A percentile compares a stretch with the other conserved stretches of the same genome.
These are phyloP conservation scores for Pezicula radicicola DNA, from an alignment of 2,329 filamentous ascomycete species.

Conservation along the genomic window DNA sequence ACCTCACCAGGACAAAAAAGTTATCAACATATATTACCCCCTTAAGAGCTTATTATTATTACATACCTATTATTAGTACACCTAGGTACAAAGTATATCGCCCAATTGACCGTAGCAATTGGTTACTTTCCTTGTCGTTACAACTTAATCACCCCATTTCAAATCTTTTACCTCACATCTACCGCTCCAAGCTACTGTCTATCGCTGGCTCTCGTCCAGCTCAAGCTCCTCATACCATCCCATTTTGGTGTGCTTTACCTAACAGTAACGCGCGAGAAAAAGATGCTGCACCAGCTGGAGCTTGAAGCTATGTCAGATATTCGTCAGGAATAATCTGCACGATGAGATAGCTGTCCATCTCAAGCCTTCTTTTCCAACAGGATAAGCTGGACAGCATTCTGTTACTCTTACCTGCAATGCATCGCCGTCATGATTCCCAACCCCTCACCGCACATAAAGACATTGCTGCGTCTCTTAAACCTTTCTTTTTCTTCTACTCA, in stretches of 20 bases:
- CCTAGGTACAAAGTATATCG: too few relatives aligned
- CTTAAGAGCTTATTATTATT: not conserved
- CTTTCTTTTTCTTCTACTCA: not conserved
- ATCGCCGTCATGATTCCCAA: conserved; percentile 15
- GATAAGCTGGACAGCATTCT: conserved; percentile 8
- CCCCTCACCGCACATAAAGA: conserved; percentile 16
- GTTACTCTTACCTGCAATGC: conserved; percentile 10
- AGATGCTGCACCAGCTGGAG: not conserved
- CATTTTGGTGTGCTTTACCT: conserved; percentile 9
- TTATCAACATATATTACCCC: not conserved
- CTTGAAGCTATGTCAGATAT: not conserved
- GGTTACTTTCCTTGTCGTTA: not conserved
- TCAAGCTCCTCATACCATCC: not conserved
- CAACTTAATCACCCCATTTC: not conserved
- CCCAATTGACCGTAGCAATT: not conserved
- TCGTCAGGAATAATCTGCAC: not conserved
- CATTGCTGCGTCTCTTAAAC: conserved; percentile 4
- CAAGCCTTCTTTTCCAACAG: not conserved
- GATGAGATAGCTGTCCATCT: not conserved
- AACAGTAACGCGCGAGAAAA: conserved; percentile 4
- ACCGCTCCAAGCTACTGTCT: not conserved
- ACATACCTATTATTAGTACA: too few relatives aligned
- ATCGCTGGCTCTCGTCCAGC: conserved; percentile 9
- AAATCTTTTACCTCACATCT: not conserved
- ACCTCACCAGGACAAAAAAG: not conserved